Base-by-base conservation (phyloP, 2,329 filamentous ascomycete species). In the Zasmidium angulare region DNA sequence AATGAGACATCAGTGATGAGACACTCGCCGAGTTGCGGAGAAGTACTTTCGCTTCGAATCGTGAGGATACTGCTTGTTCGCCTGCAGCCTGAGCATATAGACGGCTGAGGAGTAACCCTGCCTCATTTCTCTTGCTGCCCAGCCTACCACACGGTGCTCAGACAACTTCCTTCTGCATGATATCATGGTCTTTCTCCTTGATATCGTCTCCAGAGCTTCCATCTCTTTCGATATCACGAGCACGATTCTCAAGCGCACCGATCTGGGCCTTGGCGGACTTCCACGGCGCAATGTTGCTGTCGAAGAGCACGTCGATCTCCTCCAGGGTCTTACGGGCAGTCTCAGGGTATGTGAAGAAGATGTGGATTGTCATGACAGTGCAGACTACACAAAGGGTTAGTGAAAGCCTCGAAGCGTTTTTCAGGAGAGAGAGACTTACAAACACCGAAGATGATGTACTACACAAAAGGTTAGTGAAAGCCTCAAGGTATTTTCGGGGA, bases 371-470 rank as follows among this genome's bases (percentile, higher is more conserved):
- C 64, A 88, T 88, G 3, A 80, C 78, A 0, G 80, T 81, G 70
- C 88, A 89, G 78, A 91, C 89, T 55, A 22, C 9, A 43, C 12
- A 51, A 21, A 29, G 11, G 3, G 49, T 51, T 23, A 51, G 49
- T 51, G 36, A 7, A 19, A 9, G 7, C n/a, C 12, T 43, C 12
- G 3, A 17, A 7, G 6, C 4, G 9, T 17, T 43, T 17, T 43
- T 17, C 4, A 3, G 14, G n/a, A 43, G n/a, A 4, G 11, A 17
- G 9, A 3, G 24, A 51, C 49, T 26, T 51, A 51, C 49, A 62
- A 9, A 85, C 81, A 14, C 82, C 89, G 69, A 92, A 92, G 62
- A 92, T 80, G 73, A 91, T 83, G 74, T 91, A 82, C 1, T 55
- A 22, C 9, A 43, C 12, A 51, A 21, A 29, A 29, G 3, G 49